Conservation (phyloP, 1,284 basidiomycete genomes). For the Bondarzewia mesenterica region DNA sequence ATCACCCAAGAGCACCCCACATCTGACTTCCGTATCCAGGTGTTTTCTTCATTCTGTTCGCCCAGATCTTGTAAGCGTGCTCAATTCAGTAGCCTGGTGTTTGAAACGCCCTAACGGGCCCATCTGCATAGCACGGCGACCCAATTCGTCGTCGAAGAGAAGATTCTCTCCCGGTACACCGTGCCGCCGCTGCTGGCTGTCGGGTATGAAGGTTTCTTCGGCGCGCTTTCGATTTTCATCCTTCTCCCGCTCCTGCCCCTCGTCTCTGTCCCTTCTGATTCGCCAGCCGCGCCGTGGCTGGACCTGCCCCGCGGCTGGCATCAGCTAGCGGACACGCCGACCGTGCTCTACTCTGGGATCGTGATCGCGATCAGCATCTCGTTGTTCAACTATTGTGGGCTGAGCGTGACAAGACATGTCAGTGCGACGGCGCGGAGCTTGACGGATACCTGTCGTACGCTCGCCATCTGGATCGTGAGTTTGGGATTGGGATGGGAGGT, state of each 20-base stretch:
- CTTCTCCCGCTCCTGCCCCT: conserved; percentile 62
- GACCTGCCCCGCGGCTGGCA: conserved; percentile 86
- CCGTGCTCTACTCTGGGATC: conserved; percentile 72
- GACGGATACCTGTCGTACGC: conserved; percentile 93
- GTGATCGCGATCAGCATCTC: conserved; percentile 81
- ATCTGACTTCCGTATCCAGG: conserved; percentile 34
- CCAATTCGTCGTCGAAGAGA: conserved; percentile 95
- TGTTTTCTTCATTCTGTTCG: conserved; percentile 88
- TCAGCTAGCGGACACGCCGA: conserved; percentile 78
- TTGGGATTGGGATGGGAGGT: conserved; percentile 90
- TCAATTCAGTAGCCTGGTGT: conserved; percentile 4
- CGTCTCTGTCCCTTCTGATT: conserved; percentile 32
- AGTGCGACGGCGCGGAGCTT: conserved; percentile 85
- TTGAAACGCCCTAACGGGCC: not conserved
- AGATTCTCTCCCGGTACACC: conserved; percentile 82
- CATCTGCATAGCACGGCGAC: conserved; percentile 60
- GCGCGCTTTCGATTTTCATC: conserved; percentile 68
- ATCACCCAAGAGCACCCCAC: conserved; percentile 7
- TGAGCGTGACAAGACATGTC: conserved; percentile 87
- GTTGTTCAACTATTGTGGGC: conserved; percentile 94
- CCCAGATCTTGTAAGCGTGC: conserved; percentile 92
- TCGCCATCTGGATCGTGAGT: conserved; percentile 87
- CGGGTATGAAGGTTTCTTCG: conserved; percentile 92
- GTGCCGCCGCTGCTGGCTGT: conserved; percentile 93
- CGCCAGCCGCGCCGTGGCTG: conserved; percentile 67